Evolutionary conservation across 116 monocot genomes (phyloP), one percentile per base, ranked within the genome.

Genomic region (Iris pallida): DNA sequence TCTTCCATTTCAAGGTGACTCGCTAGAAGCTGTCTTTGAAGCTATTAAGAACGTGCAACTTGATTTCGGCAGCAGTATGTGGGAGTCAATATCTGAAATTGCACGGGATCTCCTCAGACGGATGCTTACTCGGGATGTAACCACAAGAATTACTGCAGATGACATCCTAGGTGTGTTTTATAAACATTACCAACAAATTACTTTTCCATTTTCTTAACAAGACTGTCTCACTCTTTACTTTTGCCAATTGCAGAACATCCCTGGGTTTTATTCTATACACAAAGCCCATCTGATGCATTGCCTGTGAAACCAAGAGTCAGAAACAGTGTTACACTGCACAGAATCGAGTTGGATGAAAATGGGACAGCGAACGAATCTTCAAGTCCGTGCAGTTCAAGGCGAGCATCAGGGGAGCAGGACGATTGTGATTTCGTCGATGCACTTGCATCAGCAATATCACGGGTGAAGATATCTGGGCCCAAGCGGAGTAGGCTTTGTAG

Each of bases 71-170:
- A 56, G 53, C 47, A 83, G 71, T 18, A 42, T 59, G 6, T 97
- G 92, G 92, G 85, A 76, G 1, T 77, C 79, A 9, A 68, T 97
- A 54, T 92, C 97, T 10, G 71, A 65, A 20, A 79, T 87, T 64
- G 97, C 92, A 53, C 80, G 87, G 5, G 85, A 90, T 81, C 79
- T 97, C 9, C 52, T 83, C 6, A 57, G 81, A 3, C 61, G 75
- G 54, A 92, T 97, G 92, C 81, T 97, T 14, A 87, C 72, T 11
- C 80, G 92, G 30, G 89, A 97, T 83, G 87, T 85, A 55, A 66
- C 87, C 62, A 53, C 16, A 65, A 92, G 97, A 55, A 73, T 97
- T 45, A 78, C 74, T 46, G 85, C 90, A 57, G 82, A 89, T 20
- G 81, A 97, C 71, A 77, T 90, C 57, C 67, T 97, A 45, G 63